Base-by-base conservation (phyloP, 352 stramenopile genomes). In the Phytophthora crassamura region DNA sequence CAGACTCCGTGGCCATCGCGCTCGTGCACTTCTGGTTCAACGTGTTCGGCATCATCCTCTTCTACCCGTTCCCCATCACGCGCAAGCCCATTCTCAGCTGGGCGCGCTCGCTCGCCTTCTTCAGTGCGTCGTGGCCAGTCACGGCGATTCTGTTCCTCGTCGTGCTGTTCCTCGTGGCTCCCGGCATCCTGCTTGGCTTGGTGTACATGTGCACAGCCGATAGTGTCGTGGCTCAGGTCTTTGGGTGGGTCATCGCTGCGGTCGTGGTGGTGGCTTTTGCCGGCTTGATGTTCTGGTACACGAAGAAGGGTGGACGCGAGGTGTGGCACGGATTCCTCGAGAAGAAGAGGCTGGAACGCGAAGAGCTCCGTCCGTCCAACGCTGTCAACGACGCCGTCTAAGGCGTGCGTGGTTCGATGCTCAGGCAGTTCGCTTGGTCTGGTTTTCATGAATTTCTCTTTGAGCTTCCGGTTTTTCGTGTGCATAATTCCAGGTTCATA, bases 11-110 rank as follows among this genome's bases (percentile, higher is more conserved):
- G 32, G 84, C 93, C 55, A 84, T 97, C 42, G 91, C 90, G 28
- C 77, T 97, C 35, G 81, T 81, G 34, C 90, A 98, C 73, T 86
- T 97, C 32, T 93, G 91, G 59, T 97, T 98, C 82, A 98, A 97
- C 66, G 64, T 97, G 7, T 85, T 87, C 38, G 89, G 90, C 52
- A 70, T 96, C 43, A 60, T 97, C 34, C 80, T 97, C 12, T 97
- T 91, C 76, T 98, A 96, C 66, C 88, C 88, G 18, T 75, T 97
- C 56, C 88, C 91, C 16, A 77, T 86, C 67, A 95, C 95, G 62
- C 80, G 92, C 16, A 63, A 67, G n/a, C 74, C 93, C 48, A 86
- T 95, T n/a, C 60, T 97, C 11, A 49, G 68, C 30, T 85, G 74
- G 59, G 86, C 90, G 2, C 72, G 69, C 1, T 64, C 76, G 4